Evolutionary conservation across 2,329 filamentous ascomycete genomes (phyloP).

Genomic region (Talaromyces sp.): DNA sequence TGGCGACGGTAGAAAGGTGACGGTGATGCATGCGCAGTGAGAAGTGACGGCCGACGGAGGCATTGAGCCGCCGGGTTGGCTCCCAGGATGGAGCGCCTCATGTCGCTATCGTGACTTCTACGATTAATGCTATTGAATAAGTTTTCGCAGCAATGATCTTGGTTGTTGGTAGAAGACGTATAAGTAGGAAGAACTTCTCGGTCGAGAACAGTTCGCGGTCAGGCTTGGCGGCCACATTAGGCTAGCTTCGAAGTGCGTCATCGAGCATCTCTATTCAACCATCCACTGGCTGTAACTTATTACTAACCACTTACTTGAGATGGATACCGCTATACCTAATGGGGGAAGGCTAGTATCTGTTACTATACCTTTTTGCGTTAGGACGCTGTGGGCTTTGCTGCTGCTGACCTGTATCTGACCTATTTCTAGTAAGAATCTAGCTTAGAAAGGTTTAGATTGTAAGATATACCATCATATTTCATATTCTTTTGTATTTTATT

Average conservation of each 20-base stretch:
- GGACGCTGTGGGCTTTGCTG: too few species aligned
- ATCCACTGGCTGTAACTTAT: too few species aligned
- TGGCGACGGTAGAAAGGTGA: not conserved
- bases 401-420: too few species aligned
- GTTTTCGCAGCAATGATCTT: not conserved
- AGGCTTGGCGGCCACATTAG: not conserved
- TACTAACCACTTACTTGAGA: too few species aligned
- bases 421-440: too few species aligned
- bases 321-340: too few species aligned
- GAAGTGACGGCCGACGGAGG: not conserved
- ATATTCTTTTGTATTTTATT: too few species aligned
- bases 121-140: not conserved
- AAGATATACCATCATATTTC: too few species aligned
- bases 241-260: not conserved
- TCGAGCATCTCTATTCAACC: too few species aligned
- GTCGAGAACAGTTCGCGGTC: not conserved
- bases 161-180: not conserved
- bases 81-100: conserved; percentile 9
- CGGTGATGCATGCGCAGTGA: not conserved
- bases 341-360: too few species aligned
- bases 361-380: too few species aligned
- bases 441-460: too few species aligned
- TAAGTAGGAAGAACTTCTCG: not conserved
- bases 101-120: not conserved
- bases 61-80: conserved; percentile 1